Evolutionary conservation across 768 basidiomycete genomes (phyloP).

Genomic region (Naematelia encephala): DNA sequence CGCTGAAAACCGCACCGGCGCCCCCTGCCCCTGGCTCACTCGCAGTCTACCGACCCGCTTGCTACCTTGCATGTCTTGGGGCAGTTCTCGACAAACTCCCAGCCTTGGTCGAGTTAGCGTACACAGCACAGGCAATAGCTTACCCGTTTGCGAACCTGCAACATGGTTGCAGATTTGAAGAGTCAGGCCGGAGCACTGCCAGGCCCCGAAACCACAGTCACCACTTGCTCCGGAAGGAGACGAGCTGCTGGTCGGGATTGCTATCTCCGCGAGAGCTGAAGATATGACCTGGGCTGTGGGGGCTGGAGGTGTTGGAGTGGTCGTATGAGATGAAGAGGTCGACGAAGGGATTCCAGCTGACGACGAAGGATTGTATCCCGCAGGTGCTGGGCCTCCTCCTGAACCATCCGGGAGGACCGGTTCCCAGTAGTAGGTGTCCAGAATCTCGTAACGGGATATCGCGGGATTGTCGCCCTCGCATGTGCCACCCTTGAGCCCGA

Average conservation of each 20-base stretch:
- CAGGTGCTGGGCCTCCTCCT: neutral
- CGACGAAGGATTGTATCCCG: neutral
- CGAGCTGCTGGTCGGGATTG: neutral
- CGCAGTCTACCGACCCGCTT: neutral
- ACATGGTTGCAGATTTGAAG: constrained; percentile 21
- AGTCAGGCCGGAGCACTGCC: constrained; percentile 15
- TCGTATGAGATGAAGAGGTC: neutral
- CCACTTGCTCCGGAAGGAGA: neutral
- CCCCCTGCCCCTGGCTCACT: neutral
- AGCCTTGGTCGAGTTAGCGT: constrained; percentile 9
- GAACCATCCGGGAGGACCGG: constrained; percentile 11
- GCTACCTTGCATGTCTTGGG: constrained; percentile 3
- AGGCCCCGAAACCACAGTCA: constrained; percentile 18
- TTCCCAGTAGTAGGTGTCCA: constrained; percentile 21
- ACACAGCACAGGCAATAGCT: neutral
- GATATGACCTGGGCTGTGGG: neutral
- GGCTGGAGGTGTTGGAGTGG: neutral
- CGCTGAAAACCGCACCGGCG: too few species aligned
- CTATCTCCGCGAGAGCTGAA: neutral
- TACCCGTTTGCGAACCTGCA: constrained; percentile 9
- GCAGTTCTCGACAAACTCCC: constrained; percentile 14
- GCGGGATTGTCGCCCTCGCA: constrained; percentile 27
- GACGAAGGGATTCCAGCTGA: neutral
- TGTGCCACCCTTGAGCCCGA: constrained; percentile 23
- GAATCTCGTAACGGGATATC: constrained; percentile 17